These are phyloP conservation scores for Daldinia concentrica DNA, from an alignment of 495 filamentous ascomycete species.

Conservation along the genomic window DNA sequence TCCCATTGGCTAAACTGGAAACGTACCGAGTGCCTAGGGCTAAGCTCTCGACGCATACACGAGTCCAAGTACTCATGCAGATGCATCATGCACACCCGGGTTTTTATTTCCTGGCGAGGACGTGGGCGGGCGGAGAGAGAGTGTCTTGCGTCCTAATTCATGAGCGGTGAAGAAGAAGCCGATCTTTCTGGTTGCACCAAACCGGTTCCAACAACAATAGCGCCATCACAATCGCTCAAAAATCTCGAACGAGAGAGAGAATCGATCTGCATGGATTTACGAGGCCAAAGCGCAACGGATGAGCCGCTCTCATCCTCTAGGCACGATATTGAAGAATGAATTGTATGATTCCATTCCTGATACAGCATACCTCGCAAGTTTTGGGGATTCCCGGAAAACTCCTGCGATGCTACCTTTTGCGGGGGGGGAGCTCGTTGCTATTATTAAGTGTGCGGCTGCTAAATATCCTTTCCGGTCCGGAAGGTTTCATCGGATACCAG, in stretches of 20 bases:
- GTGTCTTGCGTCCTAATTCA: not conserved
- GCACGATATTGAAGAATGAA: constrained; percentile 4
- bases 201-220: constrained; percentile 30
- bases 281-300: constrained; percentile 17
- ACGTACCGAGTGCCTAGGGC: not conserved
- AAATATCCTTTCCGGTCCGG: constrained; percentile 15
- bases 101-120: not conserved
- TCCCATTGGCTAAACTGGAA: constrained; percentile 19
- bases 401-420: constrained; percentile 21
- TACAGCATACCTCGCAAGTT: constrained; percentile 2
- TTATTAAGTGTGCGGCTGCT: constrained; percentile 32
- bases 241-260: constrained; percentile 28
- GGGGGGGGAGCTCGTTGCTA: constrained; percentile 8
- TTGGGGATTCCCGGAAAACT: constrained; percentile 15
- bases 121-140: not conserved
- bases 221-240: constrained; percentile 21
- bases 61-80: constrained; percentile 2
- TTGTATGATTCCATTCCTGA: constrained; percentile 17
- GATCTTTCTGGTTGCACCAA: constrained; percentile 1
- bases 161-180: constrained; percentile 16
- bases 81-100: constrained; percentile 1
- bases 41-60: constrained; percentile 11
- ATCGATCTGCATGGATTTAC: not conserved
- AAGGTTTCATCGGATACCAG: constrained; percentile 32
- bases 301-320: constrained; percentile 30